Evolutionary conservation across 208 protist species (phyloP).

Genomic region (Trypanosomatidae sp.): DNA sequence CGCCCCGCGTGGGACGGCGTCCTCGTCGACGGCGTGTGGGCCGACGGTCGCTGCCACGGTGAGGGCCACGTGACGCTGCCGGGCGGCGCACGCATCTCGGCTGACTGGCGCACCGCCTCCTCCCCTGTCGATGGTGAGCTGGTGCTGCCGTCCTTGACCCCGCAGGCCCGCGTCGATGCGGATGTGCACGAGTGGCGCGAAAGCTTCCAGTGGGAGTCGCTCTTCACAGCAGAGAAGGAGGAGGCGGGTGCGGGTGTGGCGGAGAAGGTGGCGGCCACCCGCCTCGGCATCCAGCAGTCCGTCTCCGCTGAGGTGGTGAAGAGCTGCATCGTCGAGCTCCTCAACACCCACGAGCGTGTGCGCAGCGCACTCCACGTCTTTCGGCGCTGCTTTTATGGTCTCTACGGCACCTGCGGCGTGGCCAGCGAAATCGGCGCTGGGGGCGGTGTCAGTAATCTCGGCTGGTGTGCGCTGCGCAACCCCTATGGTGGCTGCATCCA

Average conservation of each 20-base stretch:
- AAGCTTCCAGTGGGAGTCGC: slow-evolving; percentile 81
- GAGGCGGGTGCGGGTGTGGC: slow-evolving; percentile 9
- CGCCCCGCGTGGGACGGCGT: slow-evolving; percentile 35
- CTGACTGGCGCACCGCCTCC: slow-evolving; percentile 60
- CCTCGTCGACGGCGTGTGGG: slow-evolving; percentile 72
- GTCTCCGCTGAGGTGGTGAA: slow-evolving; percentile 44
- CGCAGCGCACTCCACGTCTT: slow-evolving; percentile 56
- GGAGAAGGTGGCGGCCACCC: slow-evolving; percentile 1
- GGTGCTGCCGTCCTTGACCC: slow-evolving; percentile 25
- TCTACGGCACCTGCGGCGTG: slow-evolving; percentile 75
- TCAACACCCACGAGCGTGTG: slow-evolving; percentile 32
- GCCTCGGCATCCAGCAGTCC: slow-evolving; percentile 21
- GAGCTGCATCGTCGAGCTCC: slow-evolving; percentile 43
- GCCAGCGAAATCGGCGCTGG: slow-evolving; percentile 49
- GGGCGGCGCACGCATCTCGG: slow-evolving; percentile 46
- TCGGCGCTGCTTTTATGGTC: slow-evolving; percentile 83
- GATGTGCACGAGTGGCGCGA: slow-evolving; percentile 50
- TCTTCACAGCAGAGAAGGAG: slow-evolving; percentile 41
- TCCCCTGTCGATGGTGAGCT: slow-evolving; percentile 46
- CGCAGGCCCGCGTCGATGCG: slow-evolving; percentile 18
- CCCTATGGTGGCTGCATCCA: slow-evolving; percentile 80
- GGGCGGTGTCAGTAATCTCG: slow-evolving; percentile 32
- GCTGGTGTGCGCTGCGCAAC: slow-evolving; percentile 70
- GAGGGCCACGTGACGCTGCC: slow-evolving; percentile 78
- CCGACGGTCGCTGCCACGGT: slow-evolving; percentile 45